Conservation (phyloP, 2,329 filamentous ascomycete genomes). For the Aquanectria penicillioides region DNA sequence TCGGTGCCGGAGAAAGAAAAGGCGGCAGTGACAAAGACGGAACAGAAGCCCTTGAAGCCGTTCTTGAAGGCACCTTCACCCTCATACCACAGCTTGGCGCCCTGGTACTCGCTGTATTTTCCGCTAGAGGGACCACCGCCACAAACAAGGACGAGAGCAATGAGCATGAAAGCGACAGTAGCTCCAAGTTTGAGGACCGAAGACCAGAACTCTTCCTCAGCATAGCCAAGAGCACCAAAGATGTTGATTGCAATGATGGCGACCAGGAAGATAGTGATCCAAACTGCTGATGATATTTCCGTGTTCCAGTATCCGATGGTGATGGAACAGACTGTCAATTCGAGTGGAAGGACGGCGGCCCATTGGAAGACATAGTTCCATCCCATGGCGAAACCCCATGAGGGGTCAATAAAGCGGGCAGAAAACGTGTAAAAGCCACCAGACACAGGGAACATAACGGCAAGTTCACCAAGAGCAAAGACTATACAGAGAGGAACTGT, state of each 20-base stretch:
- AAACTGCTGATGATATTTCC: conserved; percentile 59
- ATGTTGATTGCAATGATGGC: conserved; percentile 63
- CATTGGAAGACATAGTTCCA: conserved; percentile 59
- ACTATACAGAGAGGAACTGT: conserved; percentile 44
- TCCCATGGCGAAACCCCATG: conserved; percentile 67
- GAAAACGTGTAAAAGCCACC: conserved; percentile 72
- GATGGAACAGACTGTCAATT: conserved; percentile 61
- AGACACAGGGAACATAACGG: conserved; percentile 70
- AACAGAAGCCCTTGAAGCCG: conserved; percentile 77
- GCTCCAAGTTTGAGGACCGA: conserved; percentile 66
- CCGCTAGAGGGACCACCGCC: conserved; percentile 64
- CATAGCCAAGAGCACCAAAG: conserved; percentile 64
- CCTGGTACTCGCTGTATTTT: conserved; percentile 55
- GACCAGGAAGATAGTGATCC: conserved; percentile 64
- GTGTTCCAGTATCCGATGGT: conserved; percentile 63
- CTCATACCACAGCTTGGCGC: conserved; percentile 48
- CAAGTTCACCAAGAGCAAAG: conserved; percentile 69
- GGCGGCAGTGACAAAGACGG: conserved; percentile 76
- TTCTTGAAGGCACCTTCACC: conserved; percentile 67
- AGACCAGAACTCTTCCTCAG: conserved; percentile 66
- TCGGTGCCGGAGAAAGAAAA: conserved; percentile 77
- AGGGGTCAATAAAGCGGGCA: conserved; percentile 70
- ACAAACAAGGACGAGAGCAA: conserved; percentile 65
- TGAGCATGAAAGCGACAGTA: conserved; percentile 70
- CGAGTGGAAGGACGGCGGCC: conserved; percentile 60